Percentiles rank a stretch among this genome's conserved stretches.
Evolutionary conservation across 2,329 filamentous ascomycete genomes (phyloP).

Genomic region (Coleophoma crateriformis): DNA sequence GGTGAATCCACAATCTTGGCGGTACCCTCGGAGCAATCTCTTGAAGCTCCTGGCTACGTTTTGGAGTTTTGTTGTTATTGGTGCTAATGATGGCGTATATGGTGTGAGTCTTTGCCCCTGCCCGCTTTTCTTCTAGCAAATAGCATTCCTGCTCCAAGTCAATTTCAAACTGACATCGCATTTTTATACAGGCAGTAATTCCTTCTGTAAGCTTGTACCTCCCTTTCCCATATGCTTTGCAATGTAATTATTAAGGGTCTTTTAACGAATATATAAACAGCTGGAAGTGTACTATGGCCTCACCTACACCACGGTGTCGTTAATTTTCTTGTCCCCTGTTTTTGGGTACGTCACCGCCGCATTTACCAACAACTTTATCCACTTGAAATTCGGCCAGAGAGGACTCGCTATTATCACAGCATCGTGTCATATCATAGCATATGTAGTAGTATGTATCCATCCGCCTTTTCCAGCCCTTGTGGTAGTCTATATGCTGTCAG

Average conservation of each 20-base stretch:
- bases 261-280: constrained; percentile 21
- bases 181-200: constrained; percentile 41
- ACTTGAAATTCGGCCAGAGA: constrained; percentile 54
- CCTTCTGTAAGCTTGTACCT: constrained; percentile 27
- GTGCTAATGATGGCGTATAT: constrained; percentile 63
- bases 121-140: too few relatives aligned
- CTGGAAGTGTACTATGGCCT: constrained; percentile 56
- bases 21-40: background rate
- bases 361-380: constrained; percentile 57
- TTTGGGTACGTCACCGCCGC: constrained; percentile 59
- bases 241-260: too few relatives aligned
- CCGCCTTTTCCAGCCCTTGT: constrained; percentile 63
- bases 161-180: too few relatives aligned
- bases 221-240: too few relatives aligned
- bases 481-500: constrained; percentile 55
- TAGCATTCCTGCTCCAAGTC: too few relatives aligned
- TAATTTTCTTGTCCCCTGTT: constrained; percentile 60
- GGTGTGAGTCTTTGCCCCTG: constrained; percentile 27
- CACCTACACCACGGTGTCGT: constrained; percentile 54
- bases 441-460: constrained; percentile 58
- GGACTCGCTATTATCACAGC: constrained; percentile 64
- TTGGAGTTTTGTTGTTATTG: constrained; percentile 59
- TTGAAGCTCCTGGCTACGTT: constrained; percentile 41
- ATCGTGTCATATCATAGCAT: constrained; percentile 56
- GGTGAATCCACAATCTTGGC: background rate